phyloP scores from a whole-genome alignment of 257 asterid species.

The Gardenia jasminoides region DNA sequence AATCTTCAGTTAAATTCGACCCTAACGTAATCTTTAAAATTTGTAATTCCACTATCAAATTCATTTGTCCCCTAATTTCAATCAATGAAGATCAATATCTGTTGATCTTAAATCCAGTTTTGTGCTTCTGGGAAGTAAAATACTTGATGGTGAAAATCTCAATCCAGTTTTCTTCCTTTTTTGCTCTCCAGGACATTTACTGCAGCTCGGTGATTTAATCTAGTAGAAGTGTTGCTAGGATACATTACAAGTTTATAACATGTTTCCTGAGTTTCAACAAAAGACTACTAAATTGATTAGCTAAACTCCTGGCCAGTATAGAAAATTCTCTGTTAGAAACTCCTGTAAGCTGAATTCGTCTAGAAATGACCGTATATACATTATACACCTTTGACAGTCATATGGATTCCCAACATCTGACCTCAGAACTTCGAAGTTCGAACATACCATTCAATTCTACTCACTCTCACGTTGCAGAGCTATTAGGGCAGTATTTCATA shows the following conservation, averaged over 20 bases:
- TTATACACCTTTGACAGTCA: too few relatives aligned
- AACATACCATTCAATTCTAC: too few relatives aligned
- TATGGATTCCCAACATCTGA: too few relatives aligned
- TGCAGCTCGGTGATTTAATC: not conserved
- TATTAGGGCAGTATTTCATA: not conserved
- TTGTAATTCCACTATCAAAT: not conserved
- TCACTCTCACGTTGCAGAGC: not conserved
- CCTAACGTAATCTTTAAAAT: too few relatives aligned
- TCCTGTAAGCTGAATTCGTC: too few relatives aligned
- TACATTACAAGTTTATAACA: too few relatives aligned
- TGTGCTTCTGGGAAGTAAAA: not conserved
- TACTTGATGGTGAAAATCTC: not conserved
- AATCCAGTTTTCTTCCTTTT: not conserved
- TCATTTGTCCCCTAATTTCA: not conserved
- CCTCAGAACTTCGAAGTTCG: too few relatives aligned
- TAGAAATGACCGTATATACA: too few relatives aligned
- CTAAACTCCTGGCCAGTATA: too few relatives aligned
- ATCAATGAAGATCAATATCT: not conserved
- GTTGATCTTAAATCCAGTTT: not conserved
- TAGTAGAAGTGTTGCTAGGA: not conserved
- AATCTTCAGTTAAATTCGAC: too few relatives aligned
- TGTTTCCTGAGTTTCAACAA: not conserved
- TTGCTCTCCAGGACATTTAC: too few relatives aligned
- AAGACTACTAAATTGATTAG: not conserved
- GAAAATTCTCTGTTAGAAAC: too few relatives aligned